A percentile compares a stretch with the other conserved stretches of the same genome.
Evolutionary conservation across 371 early-diverging fungal species (phyloP).

Genomic region (Choanephora cucurbitarum): DNA sequence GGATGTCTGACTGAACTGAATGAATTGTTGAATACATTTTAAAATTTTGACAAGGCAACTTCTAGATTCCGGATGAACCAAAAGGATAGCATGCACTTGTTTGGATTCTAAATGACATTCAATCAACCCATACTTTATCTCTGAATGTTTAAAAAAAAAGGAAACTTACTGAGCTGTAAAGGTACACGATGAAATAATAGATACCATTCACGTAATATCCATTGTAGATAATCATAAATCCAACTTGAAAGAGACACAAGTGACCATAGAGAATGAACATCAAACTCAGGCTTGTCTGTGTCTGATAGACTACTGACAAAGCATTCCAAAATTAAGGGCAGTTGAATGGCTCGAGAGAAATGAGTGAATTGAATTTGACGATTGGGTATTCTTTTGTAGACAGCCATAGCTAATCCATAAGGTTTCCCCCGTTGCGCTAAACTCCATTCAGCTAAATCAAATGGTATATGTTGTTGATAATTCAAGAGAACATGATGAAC

Average conservation of each 20-base stretch:
- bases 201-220: constrained; percentile 44
- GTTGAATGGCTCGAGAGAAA: constrained; percentile 39
- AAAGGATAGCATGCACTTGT: constrained; percentile 35
- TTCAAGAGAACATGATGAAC: constrained; percentile 20
- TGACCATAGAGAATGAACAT: constrained; percentile 43
- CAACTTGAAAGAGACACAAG: constrained; percentile 38
- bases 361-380: constrained; percentile 33
- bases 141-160: no score
- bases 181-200: constrained; percentile 27
- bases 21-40: constrained; percentile 36
- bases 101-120: constrained; percentile 18
- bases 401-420: constrained; percentile 37
- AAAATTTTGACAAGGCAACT: constrained; percentile 25
- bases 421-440: constrained; percentile 30
- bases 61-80: constrained; percentile 35
- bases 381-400: constrained; percentile 24
- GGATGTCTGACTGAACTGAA: constrained; percentile 24
- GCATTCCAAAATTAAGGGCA: constrained; percentile 44
- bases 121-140: no score
- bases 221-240: constrained; percentile 37
- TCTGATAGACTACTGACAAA: constrained; percentile 36
- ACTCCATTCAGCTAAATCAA: constrained; percentile 29
- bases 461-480: constrained; percentile 22
- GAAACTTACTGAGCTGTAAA: no score
- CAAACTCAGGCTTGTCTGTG: constrained; percentile 22